A percentile compares a stretch with the other conserved stretches of the same genome.
phyloP scores from a whole-genome alignment of 257 asterid genomes.

The Catharanthus roseus region DNA sequence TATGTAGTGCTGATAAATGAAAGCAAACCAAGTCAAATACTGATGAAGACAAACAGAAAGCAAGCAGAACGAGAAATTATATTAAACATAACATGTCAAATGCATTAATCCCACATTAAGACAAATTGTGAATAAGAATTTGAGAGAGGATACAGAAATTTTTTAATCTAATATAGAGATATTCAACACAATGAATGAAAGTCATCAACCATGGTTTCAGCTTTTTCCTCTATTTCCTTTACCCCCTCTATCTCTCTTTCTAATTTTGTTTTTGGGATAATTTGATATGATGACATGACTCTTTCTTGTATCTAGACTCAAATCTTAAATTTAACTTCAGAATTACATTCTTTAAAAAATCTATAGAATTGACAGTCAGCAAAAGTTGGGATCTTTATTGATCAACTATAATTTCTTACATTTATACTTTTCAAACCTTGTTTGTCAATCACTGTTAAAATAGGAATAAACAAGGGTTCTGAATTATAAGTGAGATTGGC shows the following conservation, averaged over 20 bases:
- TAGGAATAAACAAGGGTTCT: background rate
- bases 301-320: background rate
- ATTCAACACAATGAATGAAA: background rate
- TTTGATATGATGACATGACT: background rate
- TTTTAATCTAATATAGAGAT: background rate
- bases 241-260: background rate
- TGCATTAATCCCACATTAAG: background rate
- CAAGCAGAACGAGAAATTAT: background rate
- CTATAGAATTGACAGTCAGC: background rate
- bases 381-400: background rate
- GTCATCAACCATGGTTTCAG: background rate
- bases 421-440: background rate
- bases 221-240: background rate
- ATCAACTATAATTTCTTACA: background rate
- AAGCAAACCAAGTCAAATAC: constrained; percentile 14
- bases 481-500: background rate
- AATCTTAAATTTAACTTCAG: background rate
- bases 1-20: constrained; percentile 72
- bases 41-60: background rate
- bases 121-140: background rate
- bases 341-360: background rate
- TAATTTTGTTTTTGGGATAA: background rate
- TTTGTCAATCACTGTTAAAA: background rate
- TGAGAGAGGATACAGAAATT: background rate
- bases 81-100: background rate